Evolutionary conservation across 352 stramenopile species (phyloP).

Genomic region (Phytophthora melonis): DNA sequence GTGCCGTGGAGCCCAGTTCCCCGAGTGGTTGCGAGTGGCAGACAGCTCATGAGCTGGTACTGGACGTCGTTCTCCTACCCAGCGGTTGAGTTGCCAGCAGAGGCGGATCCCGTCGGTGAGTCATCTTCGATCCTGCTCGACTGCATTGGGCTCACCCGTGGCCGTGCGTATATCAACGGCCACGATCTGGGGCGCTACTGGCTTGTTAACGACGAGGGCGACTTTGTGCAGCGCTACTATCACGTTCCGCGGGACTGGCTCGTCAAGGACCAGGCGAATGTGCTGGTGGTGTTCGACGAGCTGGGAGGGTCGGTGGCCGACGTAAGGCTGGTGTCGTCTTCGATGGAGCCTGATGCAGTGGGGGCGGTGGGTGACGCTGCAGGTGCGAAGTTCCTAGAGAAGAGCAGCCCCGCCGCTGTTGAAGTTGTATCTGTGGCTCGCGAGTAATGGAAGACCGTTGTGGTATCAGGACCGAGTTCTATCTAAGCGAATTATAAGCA

Average conservation of each 20-base stretch:
- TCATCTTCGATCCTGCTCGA: slow-evolving; percentile 69
- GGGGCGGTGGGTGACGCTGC: slow-evolving; percentile 1
- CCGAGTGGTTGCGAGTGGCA: slow-evolving; percentile 4
- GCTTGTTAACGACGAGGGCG: slow-evolving; percentile 60
- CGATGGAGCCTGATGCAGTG: slow-evolving; percentile 47
- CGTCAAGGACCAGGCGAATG: slow-evolving; percentile 44
- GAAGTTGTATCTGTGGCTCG: slow-evolving; percentile 17
- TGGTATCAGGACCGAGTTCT: background rate
- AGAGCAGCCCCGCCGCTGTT: background rate
- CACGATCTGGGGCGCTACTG: slow-evolving; percentile 76
- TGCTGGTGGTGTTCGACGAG: slow-evolving; percentile 74
- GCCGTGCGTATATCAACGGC: slow-evolving; percentile 70
- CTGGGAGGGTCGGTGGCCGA: slow-evolving; percentile 54
- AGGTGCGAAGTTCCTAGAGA: background rate
- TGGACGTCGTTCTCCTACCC: slow-evolving; percentile 52
- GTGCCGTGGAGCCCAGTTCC: slow-evolving; percentile 53
- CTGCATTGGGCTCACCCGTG: slow-evolving; percentile 64
- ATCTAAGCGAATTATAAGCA: slow-evolving; percentile 31
- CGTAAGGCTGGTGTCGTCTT: slow-evolving; percentile 63
- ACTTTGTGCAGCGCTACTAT: slow-evolving; percentile 78
- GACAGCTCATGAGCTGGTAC: slow-evolving; percentile 64
- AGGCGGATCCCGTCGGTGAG: slow-evolving; percentile 16
- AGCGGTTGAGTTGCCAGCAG: slow-evolving; percentile 3
- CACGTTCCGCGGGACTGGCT: slow-evolving; percentile 72
- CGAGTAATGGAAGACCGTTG: slow-evolving; percentile 9